A percentile compares a stretch with the other conserved stretches of the same genome.
phyloP scores from a whole-genome alignment of 352 stramenopile genomes.

The Peronospora farinosa region DNA sequence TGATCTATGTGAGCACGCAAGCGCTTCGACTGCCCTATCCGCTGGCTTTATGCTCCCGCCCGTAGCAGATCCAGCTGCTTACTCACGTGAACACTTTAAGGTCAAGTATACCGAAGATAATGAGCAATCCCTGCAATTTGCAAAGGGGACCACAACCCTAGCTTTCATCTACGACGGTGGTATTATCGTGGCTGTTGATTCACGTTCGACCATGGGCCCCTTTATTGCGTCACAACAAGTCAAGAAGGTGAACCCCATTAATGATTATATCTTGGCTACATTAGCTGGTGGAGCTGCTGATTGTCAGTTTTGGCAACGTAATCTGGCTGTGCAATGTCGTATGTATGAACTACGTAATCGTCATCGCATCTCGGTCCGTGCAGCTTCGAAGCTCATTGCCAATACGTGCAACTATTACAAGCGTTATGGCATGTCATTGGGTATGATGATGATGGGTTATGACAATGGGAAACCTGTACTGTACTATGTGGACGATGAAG shows the following conservation, averaged over 20 bases:
- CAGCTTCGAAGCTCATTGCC: conserved; percentile 96
- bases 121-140: conserved; percentile 94
- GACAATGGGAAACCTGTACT: conserved; percentile 96
- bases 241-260: conserved; percentile 99
- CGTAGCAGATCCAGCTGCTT: conserved; percentile 88
- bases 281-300: conserved; percentile 98
- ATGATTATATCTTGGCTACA: conserved; percentile 98
- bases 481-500: conserved; percentile 99
- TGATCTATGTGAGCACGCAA: conserved; percentile 28
- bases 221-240: conserved; percentile 99
- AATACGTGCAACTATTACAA: conserved; percentile 98
- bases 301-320: conserved; percentile 99
- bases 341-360: conserved; percentile 99
- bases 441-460: conserved; percentile 99
- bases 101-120: conserved; percentile 95
- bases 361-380: conserved; percentile 97
- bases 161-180: conserved; percentile 99
- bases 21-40: conserved; percentile 27
- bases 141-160: conserved; percentile 99
- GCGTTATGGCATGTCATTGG: conserved; percentile 91
- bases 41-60: conserved; percentile 69
- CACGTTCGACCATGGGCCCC: conserved; percentile 95
- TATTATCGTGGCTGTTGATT: conserved; percentile 99
- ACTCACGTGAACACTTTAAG: conserved; percentile 94
- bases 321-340: conserved; percentile 92